These are phyloP conservation scores for Quercus phellos DNA, from an alignment of 331 rosid species.

Conservation along the genomic window DNA sequence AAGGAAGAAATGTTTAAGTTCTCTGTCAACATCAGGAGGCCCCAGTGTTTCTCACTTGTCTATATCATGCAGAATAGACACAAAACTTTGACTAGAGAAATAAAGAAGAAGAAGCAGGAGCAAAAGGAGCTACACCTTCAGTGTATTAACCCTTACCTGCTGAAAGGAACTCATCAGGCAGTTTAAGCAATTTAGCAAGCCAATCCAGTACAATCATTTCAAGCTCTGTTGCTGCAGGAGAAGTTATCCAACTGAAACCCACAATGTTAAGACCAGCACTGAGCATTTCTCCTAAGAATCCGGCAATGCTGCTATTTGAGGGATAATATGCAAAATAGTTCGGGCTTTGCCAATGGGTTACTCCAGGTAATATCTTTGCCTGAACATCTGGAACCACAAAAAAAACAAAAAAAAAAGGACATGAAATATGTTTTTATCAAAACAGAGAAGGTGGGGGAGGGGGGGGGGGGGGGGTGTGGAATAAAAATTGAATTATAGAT, in stretches of 20 bases:
- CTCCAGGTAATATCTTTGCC: slow-evolving; percentile 89
- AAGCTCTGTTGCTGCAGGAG: slow-evolving; percentile 99
- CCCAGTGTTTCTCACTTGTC: not conserved
- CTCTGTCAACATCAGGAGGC: not conserved
- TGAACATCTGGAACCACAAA: slow-evolving; percentile 55
- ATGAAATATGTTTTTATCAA: slow-evolving; percentile 26
- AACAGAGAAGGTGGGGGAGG: not conserved
- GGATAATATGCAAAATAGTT: slow-evolving; percentile 90
- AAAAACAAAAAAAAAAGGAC: not conserved
- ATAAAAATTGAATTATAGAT: too few species aligned
- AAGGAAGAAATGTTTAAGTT: not conserved
- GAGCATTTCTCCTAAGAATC: slow-evolving; percentile 93
- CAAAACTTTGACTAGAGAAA: not conserved
- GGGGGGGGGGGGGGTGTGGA: too few species aligned
- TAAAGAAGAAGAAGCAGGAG: not conserved
- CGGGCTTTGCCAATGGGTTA: slow-evolving; percentile 99
- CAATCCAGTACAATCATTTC: slow-evolving; percentile 83
- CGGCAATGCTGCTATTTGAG: slow-evolving; percentile 88
- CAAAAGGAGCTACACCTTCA: not conserved
- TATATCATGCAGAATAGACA: not conserved
- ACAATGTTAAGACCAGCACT: slow-evolving; percentile 88
- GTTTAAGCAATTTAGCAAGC: slow-evolving; percentile 72
- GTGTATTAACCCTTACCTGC: slow-evolving; percentile 38
- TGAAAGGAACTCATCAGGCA: slow-evolving; percentile 61
- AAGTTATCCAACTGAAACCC: slow-evolving; percentile 93